Percentiles rank a stretch among this genome's conserved stretches.
Conservation (phyloP, 768 basidiomycete species). For the Tremella mesenterica region DNA sequence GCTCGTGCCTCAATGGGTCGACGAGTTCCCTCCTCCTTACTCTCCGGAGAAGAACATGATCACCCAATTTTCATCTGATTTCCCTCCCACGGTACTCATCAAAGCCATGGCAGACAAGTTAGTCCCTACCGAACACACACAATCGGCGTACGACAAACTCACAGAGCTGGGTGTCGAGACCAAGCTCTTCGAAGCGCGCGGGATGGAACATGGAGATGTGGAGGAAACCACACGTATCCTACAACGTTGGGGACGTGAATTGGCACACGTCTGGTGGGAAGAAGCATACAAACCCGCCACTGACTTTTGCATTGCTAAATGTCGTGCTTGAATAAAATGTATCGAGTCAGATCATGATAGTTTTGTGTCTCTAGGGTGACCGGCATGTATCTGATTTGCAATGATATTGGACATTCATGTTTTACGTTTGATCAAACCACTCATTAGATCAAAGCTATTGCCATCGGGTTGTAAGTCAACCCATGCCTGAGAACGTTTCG, state of each 20-base stretch:
- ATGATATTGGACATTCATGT: neutral
- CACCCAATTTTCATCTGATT: neutral
- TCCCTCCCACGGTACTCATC: slow-evolving; percentile 2
- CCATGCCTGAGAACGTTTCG: slow-evolving; percentile 47
- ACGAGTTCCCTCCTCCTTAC: neutral
- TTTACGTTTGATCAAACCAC: slow-evolving; percentile 65
- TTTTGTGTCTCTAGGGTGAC: neutral
- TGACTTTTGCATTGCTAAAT: slow-evolving; percentile 3
- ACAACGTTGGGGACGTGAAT: neutral
- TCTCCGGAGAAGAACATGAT: neutral
- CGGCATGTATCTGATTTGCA: neutral
- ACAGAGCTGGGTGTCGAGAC: neutral
- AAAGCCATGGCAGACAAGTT: neutral
- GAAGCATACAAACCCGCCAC: neutral
- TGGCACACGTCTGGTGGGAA: neutral
- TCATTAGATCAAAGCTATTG: slow-evolving; percentile 93
- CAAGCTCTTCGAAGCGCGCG: slow-evolving; percentile 1
- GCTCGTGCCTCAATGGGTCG: neutral
- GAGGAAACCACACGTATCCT: neutral
- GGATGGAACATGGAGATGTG: neutral
- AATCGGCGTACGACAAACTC: neutral
- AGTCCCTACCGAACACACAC: neutral
- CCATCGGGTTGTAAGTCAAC: slow-evolving; percentile 94
- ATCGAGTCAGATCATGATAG: neutral
- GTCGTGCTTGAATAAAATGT: neutral